Percentiles rank a stretch among this genome's conserved stretches.
Conservation (phyloP, 805 yeast genomes). For the Candida tallmaniae region DNA sequence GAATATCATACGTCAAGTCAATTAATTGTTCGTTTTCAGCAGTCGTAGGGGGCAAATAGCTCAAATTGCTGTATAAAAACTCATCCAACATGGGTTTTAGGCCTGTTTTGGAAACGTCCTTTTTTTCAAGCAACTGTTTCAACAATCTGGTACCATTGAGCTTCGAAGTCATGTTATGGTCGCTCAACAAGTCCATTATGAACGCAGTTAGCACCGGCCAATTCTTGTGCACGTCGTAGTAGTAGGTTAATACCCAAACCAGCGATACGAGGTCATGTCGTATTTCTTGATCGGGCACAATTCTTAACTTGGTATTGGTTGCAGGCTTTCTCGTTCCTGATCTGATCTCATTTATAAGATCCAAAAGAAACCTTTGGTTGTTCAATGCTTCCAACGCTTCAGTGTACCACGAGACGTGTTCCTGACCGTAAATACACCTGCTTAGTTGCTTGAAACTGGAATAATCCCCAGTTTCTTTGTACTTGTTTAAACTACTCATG, state of each 20-base stretch:
- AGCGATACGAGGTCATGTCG: constrained; percentile 18
- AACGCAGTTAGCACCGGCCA: constrained; percentile 31
- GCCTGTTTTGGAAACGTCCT: constrained; percentile 16
- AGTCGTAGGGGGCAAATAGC: constrained; percentile 24
- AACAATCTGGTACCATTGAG: constrained; percentile 16
- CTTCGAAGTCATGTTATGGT: constrained; percentile 25
- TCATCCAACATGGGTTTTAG: constrained; percentile 23
- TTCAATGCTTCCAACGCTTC: no score
- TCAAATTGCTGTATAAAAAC: constrained; percentile 19
- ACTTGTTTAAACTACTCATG: no score
- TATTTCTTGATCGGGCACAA: background rate
- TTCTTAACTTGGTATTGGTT: constrained; percentile 3
- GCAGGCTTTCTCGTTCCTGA: background rate
- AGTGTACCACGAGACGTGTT: no score
- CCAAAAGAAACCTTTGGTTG: no score
- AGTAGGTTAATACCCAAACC: constrained; percentile 18
- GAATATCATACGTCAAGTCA: constrained; percentile 19
- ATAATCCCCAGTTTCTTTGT: no score
- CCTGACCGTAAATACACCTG: no score
- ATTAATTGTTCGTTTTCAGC: constrained; percentile 15
- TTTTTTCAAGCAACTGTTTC: background rate
- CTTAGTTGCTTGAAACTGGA: no score
- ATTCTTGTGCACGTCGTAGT: constrained; percentile 7
- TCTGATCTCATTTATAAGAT: background rate
- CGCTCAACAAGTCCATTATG: constrained; percentile 31